These are phyloP conservation scores for California macrophylla DNA, from an alignment of 441 rosid genomes.

Conservation along the genomic window DNA sequence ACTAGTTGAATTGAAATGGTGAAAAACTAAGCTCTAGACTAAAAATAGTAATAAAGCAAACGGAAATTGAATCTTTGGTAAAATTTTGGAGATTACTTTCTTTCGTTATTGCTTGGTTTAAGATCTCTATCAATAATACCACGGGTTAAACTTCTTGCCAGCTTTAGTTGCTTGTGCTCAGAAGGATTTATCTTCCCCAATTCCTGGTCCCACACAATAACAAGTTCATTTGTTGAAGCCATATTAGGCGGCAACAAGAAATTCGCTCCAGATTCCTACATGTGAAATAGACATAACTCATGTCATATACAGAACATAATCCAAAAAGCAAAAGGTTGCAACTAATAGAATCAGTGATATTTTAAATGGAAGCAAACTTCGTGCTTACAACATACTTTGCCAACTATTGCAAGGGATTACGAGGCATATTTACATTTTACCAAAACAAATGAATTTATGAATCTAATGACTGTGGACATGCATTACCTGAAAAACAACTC, in stretches of 20 bases:
- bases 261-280: constrained; percentile 84
- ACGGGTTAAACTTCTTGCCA: constrained; percentile 92
- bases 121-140: constrained; percentile 96
- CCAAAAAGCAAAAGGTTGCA: neutral
- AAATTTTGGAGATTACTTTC: constrained; percentile 54
- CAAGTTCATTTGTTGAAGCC: constrained; percentile 87
- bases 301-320: constrained; percentile 1
- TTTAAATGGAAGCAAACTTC: neutral
- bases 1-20: neutral
- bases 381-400: neutral
- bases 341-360: neutral
- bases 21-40: neutral
- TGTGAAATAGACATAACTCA: constrained; percentile 18
- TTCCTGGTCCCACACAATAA: constrained; percentile 89
- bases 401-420: constrained; percentile 3
- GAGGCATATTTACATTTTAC: neutral
- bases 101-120: constrained; percentile 70
- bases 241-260: constrained; percentile 73
- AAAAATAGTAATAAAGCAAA: neutral
- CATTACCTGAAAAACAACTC: constrained; percentile 92
- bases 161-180: constrained; percentile 91
- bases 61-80: neutral
- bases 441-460: constrained; percentile 1
- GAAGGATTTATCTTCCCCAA: constrained; percentile 84
- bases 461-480: neutral